Evolutionary conservation across 2,329 filamentous ascomycete genomes (phyloP), one percentile per base, ranked within the genome.

Genomic region (Rachicladosporium sp.): DNA sequence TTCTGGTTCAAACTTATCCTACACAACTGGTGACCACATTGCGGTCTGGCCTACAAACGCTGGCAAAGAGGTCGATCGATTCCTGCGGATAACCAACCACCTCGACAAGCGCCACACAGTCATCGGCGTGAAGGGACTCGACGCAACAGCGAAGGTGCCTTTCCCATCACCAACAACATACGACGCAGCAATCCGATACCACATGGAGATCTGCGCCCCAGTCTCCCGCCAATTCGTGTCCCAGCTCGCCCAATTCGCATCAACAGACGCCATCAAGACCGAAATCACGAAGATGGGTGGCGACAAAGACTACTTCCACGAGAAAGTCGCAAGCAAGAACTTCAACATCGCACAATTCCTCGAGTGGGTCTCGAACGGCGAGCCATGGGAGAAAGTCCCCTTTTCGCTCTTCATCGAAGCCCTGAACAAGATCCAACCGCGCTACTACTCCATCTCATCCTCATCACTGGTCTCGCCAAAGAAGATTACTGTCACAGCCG

Each of bases 361-460:
- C 31, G 71, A 85, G 48, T 73, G 70, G 37, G 73, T 91, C 46
- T 73, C 78, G 52, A 78, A 80, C 29, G 78, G 81, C 36, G 68
- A 83, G 62, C 77, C 77, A 43, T 98, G 91, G 83, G 69, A 76
- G 40, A 79, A 78, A 40, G 78, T 95, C 41, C 93, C 91, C 10
- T 96, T 98, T 67, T 94, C 91, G 6, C 79, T 88, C 53, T 79
- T 96, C 53, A 87, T 98, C 50, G 91, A 98, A 70, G 83, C 86
- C 49, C 65, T 98, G 45, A 84, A 80, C 65, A 96, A 95, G 70
- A 78, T 98, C 42, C 91, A 98, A 63, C 89, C 91, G 31, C 85
- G 91, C 36, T 98, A 96, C 72, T 98, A 98, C 70, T 98, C 93
- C 36, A 98, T 98, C 62, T 98, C 91, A 2, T 98, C 93, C 1